These are phyloP conservation scores for Marchantia polymorpha DNA, from an alignment of 225 moss, liverwort and hornwort species.

Conservation along the genomic window DNA sequence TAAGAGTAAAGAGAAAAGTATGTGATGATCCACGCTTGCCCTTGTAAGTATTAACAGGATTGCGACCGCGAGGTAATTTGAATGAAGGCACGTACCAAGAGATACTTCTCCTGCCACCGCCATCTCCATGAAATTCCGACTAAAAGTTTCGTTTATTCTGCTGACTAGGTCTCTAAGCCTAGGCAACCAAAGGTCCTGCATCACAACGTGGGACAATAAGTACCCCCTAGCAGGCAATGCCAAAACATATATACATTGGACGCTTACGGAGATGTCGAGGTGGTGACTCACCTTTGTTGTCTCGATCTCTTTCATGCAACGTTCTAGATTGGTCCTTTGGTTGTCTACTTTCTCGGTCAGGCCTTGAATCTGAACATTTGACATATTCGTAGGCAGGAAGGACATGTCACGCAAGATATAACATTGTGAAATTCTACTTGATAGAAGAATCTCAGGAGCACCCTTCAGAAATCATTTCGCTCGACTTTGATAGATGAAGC, in stretches of 20 bases:
- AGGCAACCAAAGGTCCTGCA: slow-evolving; percentile 81
- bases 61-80: neutral
- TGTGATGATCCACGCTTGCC: too few relatives aligned
- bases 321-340: slow-evolving; percentile 48
- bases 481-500: too few relatives aligned
- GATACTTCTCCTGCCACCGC: slow-evolving; percentile 97
- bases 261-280: neutral
- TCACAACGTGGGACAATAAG: neutral
- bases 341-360: slow-evolving; percentile 50
- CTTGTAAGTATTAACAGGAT: too few relatives aligned
- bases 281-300: slow-evolving; percentile 48
- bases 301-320: slow-evolving; percentile 60
- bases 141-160: slow-evolving; percentile 86
- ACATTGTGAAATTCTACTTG: neutral
- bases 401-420: neutral
- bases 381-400: too few relatives aligned
- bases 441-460: neutral
- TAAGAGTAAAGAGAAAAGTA: too few relatives aligned
- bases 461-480: neutral
- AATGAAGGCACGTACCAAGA: slow-evolving; percentile 54
- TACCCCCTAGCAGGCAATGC: neutral
- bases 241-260: neutral
- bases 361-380: slow-evolving; percentile 53
- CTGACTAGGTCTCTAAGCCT: slow-evolving; percentile 69
- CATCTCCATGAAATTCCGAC: slow-evolving; percentile 96